phyloP scores from a whole-genome alignment of 73 alveolate species.

The Paramecium caudatum region DNA sequence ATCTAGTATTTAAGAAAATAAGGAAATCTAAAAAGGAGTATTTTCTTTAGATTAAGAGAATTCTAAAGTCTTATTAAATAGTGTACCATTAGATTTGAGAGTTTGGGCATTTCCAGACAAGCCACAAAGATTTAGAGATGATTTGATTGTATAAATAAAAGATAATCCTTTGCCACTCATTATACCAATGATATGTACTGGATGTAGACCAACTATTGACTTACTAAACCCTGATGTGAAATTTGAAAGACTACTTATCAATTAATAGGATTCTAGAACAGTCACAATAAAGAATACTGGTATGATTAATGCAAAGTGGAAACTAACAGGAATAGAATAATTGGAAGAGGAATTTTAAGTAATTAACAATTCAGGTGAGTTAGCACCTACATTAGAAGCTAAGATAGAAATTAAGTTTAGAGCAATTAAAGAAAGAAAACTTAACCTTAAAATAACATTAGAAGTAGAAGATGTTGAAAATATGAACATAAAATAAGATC shows the following conservation, averaged over 20 bases:
- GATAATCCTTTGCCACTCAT: slow-evolving; percentile 99
- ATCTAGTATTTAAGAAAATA: slow-evolving; percentile 89
- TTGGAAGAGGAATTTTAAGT: slow-evolving; percentile 95
- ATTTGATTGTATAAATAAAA: slow-evolving; percentile 93
- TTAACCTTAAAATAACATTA: slow-evolving; percentile 87
- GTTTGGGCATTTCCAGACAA: slow-evolving; percentile 98
- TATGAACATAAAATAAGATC: slow-evolving; percentile 95
- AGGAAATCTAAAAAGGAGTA: slow-evolving; percentile 91
- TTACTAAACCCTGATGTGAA: slow-evolving; percentile 94
- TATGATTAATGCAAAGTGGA: slow-evolving; percentile 97
- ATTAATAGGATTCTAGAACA: slow-evolving; percentile 90
- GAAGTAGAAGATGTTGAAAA: slow-evolving; percentile 99
- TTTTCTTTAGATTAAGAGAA: slow-evolving; percentile 94
- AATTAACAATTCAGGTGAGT: slow-evolving; percentile 90
- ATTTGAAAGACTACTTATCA: slow-evolving; percentile 94
- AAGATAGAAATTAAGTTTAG: slow-evolving; percentile 93
- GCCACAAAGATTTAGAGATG: slow-evolving; percentile 94
- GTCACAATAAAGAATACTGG: slow-evolving; percentile 94
- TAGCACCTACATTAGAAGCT: slow-evolving; percentile 95
- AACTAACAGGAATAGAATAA: slow-evolving; percentile 90
- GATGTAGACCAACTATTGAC: slow-evolving; percentile 97
- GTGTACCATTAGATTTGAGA: slow-evolving; percentile 95
- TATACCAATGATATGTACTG: slow-evolving; percentile 92
- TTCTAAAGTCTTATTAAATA: slow-evolving; percentile 88
- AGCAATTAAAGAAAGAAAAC: slow-evolving; percentile 95